These are phyloP conservation scores for Leccinum sublutescens DNA, from an alignment of 768 basidiomycete genomes.

Conservation along the genomic window DNA sequence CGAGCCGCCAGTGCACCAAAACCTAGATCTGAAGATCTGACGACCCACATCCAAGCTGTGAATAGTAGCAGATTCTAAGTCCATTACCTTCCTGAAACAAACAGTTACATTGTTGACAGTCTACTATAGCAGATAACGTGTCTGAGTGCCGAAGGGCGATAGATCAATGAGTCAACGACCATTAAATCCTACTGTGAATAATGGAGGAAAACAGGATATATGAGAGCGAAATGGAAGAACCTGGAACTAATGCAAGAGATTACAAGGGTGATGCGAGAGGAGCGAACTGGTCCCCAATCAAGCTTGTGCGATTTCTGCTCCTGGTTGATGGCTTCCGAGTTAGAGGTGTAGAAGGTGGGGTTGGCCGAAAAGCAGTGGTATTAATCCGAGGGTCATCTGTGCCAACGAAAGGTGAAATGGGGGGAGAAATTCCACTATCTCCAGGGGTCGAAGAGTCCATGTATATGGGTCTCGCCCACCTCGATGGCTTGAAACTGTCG, in stretches of 20 bases:
- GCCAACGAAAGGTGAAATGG: conserved; percentile 34
- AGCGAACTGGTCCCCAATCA: conserved; percentile 33
- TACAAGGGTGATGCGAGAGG: conserved; percentile 18
- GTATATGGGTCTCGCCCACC: conserved; percentile 49
- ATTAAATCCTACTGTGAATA: not conserved
- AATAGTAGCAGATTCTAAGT: not conserved
- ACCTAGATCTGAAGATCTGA: not conserved
- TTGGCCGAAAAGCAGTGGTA: conserved; percentile 34
- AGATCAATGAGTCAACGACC: not conserved
- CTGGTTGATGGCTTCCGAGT: conserved; percentile 65
- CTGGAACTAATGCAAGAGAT: not conserved
- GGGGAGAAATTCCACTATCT: conserved; percentile 23
- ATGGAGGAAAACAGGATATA: not conserved
- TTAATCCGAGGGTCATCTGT: conserved; percentile 34
- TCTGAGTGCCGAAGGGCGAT: not conserved
- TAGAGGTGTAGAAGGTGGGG: conserved; percentile 47
- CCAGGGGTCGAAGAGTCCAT: conserved; percentile 37
- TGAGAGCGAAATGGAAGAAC: conserved; percentile 5
- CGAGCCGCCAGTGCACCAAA: too few relatives aligned
- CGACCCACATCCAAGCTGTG: not conserved
- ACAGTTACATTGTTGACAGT: not conserved
- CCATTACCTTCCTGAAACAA: not conserved
- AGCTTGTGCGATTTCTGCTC: conserved; percentile 52
- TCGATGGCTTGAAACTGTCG: conserved; percentile 56
- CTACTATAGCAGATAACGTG: conserved; percentile 8